These are phyloP conservation scores for Aspergillus uvarum DNA, from an alignment of 2,329 filamentous ascomycete species.

Conservation along the genomic window DNA sequence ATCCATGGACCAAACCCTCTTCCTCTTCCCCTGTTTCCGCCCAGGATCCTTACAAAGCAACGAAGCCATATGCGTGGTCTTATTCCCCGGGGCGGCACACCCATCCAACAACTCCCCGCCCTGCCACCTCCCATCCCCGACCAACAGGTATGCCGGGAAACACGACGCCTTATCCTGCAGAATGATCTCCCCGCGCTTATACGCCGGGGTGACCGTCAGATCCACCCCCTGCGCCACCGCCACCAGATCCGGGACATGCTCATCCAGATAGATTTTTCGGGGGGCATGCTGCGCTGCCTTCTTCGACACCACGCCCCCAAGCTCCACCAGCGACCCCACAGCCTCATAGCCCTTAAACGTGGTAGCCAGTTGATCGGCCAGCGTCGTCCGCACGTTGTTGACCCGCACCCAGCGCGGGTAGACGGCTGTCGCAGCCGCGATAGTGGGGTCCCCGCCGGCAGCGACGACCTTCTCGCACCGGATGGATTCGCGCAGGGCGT, in stretches of 20 bases:
- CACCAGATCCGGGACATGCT: constrained; percentile 77
- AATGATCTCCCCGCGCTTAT: constrained; percentile 75
- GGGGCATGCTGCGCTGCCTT: constrained; percentile 17
- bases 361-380: constrained; percentile 69
- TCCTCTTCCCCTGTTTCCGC: constrained; percentile 17
- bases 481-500: constrained; percentile 55
- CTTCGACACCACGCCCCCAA: constrained; percentile 44
- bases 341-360: constrained; percentile 68
- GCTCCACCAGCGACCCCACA: constrained; percentile 57
- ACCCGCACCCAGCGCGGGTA: constrained; percentile 92
- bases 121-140: constrained; percentile 51
- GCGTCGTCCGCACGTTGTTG: constrained; percentile 71
- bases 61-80: constrained; percentile 89
- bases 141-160: constrained; percentile 85
- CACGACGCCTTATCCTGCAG: constrained; percentile 96
- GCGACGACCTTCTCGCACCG: constrained; percentile 42
- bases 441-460: constrained; percentile 43
- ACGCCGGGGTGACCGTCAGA: constrained; percentile 70
- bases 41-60: constrained; percentile 52
- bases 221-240: constrained; percentile 72
- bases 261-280: constrained; percentile 56
- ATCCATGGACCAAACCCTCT: constrained; percentile 54
- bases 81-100: constrained; percentile 93
- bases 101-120: constrained; percentile 86
- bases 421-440: constrained; percentile 18